Evolutionary conservation across 176 grass and related monocot species (phyloP), one percentile per base, ranked within the genome.

Genomic region (Musa troglodytarum): DNA sequence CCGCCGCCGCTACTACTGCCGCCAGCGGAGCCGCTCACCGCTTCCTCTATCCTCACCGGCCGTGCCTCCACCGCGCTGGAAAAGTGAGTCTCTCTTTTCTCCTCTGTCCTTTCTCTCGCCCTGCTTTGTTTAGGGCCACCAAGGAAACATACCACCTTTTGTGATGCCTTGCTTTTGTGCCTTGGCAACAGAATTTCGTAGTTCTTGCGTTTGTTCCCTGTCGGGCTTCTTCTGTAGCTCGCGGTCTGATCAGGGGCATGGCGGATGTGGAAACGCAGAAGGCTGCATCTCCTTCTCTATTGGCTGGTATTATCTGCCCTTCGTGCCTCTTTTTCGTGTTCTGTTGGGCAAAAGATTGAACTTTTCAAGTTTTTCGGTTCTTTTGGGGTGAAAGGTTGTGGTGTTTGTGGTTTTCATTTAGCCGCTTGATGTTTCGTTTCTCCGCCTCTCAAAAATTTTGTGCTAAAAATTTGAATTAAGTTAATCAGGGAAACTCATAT

Each of bases 21-120:
- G 79, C 29, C 51, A 9, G 56, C 10, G 69, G 73, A 53, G 59
- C 69, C 24, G 69, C 80, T 65, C 70, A 63, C 84, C 50, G 71
- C 51, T 54, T 16, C 64, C 2, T 64, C 57, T 65, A 26, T n/a
- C 28, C 52, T 49, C 65, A 22, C 65, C 50, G 22, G 24, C 15
- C 50, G 71, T 74, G 74, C 62, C 34, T n/a, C 71, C 28, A 20
- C 59, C 23, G 69, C 13, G 2, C 53, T 11, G 26, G 1, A 2
- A 26, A 61, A 50, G 76, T 54, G 51, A 19, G 50, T 74, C 13
- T 16, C 49, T 23, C 21, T 65, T 22, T 25, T 66, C 12, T 13
- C n/a, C 14, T 20, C 11, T 13, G 10, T 3, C 22, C 70, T 50
- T 2, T 12, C 9, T 10, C 24, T 78, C 19, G 8, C 43, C 17